Evolutionary conservation across 306 rosid genomes (phyloP).

Genomic region (Castanea sativa): DNA sequence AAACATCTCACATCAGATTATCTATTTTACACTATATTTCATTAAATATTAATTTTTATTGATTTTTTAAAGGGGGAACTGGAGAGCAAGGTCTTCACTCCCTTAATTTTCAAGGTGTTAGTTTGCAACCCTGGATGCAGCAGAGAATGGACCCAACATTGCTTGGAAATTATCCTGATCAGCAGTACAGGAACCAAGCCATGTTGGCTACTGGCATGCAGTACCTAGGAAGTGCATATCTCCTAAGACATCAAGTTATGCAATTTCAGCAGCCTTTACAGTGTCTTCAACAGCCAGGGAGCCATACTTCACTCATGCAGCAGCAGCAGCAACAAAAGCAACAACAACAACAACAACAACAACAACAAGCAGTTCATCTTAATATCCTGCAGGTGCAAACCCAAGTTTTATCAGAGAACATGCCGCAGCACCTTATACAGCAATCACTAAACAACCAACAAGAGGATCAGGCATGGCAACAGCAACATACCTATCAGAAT

Average conservation of each 20-base stretch:
- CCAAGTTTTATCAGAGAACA: slow-evolving; percentile 48
- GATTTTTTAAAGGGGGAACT: slow-evolving; percentile 35
- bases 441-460: slow-evolving; percentile 52
- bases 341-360: slow-evolving; percentile 40
- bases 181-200: slow-evolving; percentile 55
- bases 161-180: slow-evolving; percentile 58
- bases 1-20: no score
- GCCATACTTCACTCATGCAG: slow-evolving; percentile 52
- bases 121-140: slow-evolving; percentile 78
- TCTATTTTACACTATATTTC: no score
- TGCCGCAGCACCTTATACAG: slow-evolving; percentile 58
- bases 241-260: slow-evolving; percentile 71
- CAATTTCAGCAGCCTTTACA: slow-evolving; percentile 71
- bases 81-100: slow-evolving; percentile 66
- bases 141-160: slow-evolving; percentile 63
- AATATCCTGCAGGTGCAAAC: slow-evolving; percentile 56
- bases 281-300: slow-evolving; percentile 60
- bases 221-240: slow-evolving; percentile 61
- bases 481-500: slow-evolving; percentile 51
- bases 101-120: slow-evolving; percentile 61
- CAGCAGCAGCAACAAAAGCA: slow-evolving; percentile 54
- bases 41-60: no score
- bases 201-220: slow-evolving; percentile 74
- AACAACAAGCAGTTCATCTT: slow-evolving; percentile 43
- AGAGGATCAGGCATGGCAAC: slow-evolving; percentile 53